Conservation (phyloP, 2,329 filamentous ascomycete genomes). For the Hirsutella thompsonii region DNA sequence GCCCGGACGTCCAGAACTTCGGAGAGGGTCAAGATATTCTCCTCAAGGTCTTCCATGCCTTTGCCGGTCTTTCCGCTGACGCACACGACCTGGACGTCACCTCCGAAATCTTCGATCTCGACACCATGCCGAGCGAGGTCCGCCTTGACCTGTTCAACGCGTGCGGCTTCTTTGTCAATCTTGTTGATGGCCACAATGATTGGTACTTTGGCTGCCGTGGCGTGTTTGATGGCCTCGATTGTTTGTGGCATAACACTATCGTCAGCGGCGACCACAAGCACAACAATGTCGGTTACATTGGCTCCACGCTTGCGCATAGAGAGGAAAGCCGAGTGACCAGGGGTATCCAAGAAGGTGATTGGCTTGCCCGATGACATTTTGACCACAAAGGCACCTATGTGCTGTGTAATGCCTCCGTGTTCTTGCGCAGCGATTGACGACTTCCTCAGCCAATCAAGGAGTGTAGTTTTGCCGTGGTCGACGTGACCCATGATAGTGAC, state of each 20-base stretch:
- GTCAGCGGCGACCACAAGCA: slow-evolving; percentile 90
- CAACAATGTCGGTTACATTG: slow-evolving; percentile 91
- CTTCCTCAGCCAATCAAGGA: slow-evolving; percentile 85
- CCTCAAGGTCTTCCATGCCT: slow-evolving; percentile 85
- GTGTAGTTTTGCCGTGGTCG: slow-evolving; percentile 95
- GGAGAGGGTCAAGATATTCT: slow-evolving; percentile 72
- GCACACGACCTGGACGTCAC: slow-evolving; percentile 81
- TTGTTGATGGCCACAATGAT: slow-evolving; percentile 99
- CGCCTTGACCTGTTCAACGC: slow-evolving; percentile 72
- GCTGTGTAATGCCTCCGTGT: slow-evolving; percentile 94
- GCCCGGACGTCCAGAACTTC: slow-evolving; percentile 87
- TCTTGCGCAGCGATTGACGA: slow-evolving; percentile 84
- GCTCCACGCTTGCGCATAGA: slow-evolving; percentile 93
- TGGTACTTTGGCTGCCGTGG: slow-evolving; percentile 72
- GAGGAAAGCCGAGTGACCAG: slow-evolving; percentile 89
- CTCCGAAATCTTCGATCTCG: slow-evolving; percentile 88
- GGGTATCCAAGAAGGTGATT: slow-evolving; percentile 95
- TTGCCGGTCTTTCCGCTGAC: slow-evolving; percentile 90
- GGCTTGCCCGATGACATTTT: slow-evolving; percentile 72
- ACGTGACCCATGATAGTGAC: slow-evolving; percentile 99
- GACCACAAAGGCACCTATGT: slow-evolving; percentile 95
- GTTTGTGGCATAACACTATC: slow-evolving; percentile 98
- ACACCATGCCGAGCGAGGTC: slow-evolving; percentile 76
- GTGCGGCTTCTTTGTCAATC: slow-evolving; percentile 75
- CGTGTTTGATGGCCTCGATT: slow-evolving; percentile 89